Percentiles rank a stretch among this genome's conserved stretches.
Evolutionary conservation across 2,329 filamentous ascomycete species (phyloP).

Genomic region (Emmonsiellopsis sp.): DNA sequence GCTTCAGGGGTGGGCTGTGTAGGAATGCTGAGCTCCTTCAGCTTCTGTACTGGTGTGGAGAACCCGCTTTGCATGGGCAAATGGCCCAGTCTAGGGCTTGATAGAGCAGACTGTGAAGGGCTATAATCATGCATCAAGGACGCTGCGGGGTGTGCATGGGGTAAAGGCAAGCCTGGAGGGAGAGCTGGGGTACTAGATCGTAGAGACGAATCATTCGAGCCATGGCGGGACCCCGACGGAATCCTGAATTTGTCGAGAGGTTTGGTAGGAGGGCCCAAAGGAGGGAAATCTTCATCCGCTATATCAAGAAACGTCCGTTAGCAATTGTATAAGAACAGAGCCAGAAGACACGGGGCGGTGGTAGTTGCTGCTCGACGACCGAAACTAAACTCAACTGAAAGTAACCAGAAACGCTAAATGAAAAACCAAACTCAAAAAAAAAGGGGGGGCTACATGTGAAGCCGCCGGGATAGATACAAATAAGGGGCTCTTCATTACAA

Average conservation of each 20-base stretch:
- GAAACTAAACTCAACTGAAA: slow-evolving; percentile 11
- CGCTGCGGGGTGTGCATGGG: slow-evolving; percentile 30
- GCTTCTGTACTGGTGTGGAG: slow-evolving; percentile 21
- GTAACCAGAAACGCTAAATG: slow-evolving; percentile 12
- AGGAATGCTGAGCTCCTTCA: slow-evolving; percentile 14
- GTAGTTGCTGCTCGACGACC: slow-evolving; percentile 8
- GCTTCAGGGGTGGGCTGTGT: slow-evolving; percentile 20
- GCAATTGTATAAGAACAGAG: slow-evolving; percentile 11
- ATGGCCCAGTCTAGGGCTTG: background rate
- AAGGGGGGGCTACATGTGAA: slow-evolving; percentile 13
- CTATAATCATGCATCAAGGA: slow-evolving; percentile 22
- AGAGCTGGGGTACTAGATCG: slow-evolving; percentile 30
- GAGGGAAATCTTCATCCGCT: slow-evolving; percentile 39
- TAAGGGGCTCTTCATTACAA: slow-evolving; percentile 14
- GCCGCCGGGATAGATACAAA: slow-evolving; percentile 8
- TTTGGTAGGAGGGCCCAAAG: slow-evolving; percentile 27
- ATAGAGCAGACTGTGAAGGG: slow-evolving; percentile 10
- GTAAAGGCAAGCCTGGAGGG: slow-evolving; percentile 33
- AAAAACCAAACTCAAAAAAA: slow-evolving; percentile 9
- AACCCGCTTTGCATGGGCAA: slow-evolving; percentile 13
- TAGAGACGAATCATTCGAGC: slow-evolving; percentile 3
- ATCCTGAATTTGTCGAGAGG: slow-evolving; percentile 25
- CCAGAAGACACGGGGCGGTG: background rate
- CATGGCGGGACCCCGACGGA: slow-evolving; percentile 7
- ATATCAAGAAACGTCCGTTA: slow-evolving; percentile 16